These are phyloP conservation scores for Phytophthora vignae DNA, from an alignment of 352 stramenopile species.

Conservation along the genomic window DNA sequence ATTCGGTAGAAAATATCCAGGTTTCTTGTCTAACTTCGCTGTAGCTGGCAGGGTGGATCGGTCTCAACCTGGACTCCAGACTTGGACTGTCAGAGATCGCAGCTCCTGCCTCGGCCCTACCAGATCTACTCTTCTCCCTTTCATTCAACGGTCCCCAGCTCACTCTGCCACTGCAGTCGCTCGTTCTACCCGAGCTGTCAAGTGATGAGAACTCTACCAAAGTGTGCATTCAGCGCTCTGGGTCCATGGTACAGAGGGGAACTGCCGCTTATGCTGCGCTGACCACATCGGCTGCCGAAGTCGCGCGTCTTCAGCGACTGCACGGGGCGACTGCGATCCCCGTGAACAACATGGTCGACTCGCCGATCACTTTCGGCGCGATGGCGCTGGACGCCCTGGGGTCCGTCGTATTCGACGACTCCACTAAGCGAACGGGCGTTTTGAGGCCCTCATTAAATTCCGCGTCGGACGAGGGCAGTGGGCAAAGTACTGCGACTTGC, in stretches of 20 bases:
- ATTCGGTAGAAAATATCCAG: too few species aligned
- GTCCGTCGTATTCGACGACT: conserved; percentile 53
- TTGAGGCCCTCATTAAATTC: not conserved
- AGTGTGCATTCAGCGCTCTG: conserved; percentile 64
- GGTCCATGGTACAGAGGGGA: conserved; percentile 64
- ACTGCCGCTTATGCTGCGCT: conserved; percentile 52
- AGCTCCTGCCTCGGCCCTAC: conserved; percentile 23
- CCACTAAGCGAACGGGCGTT: conserved; percentile 47
- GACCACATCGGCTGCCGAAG: conserved; percentile 50
- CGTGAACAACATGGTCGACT: conserved; percentile 79
- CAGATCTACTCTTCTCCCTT: conserved; percentile 58
- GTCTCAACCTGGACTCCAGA: conserved; percentile 52
- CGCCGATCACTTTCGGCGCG: conserved; percentile 63
- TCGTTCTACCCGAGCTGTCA: conserved; percentile 50
- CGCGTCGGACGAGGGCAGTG: not conserved
- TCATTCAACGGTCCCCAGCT: conserved; percentile 41
- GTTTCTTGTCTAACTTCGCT: conserved; percentile 3
- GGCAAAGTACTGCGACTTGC: not conserved
- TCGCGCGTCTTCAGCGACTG: conserved; percentile 57
- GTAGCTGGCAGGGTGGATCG: conserved; percentile 64
- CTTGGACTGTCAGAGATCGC: conserved; percentile 57
- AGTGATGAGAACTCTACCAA: conserved; percentile 17
- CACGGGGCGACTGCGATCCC: conserved; percentile 54
- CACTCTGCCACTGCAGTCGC: conserved; percentile 49
- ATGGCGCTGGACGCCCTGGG: conserved; percentile 64